These are phyloP conservation scores for Lithospermum erythrorhizon DNA, from an alignment of 257 asterid genomes.

Conservation along the genomic window DNA sequence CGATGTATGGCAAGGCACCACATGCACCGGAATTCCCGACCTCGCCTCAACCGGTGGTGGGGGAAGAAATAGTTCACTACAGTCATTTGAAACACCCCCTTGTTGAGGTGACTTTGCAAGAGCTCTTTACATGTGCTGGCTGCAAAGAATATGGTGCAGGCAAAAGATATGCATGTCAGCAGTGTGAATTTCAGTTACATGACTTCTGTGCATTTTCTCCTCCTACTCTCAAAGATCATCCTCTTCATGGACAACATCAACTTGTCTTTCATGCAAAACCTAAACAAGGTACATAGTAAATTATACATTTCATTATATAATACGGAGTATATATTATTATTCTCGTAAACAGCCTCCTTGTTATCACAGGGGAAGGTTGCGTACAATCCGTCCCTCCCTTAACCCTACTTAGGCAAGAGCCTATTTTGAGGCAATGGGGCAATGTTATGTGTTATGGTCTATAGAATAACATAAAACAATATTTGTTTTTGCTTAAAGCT, in stretches of 20 bases:
- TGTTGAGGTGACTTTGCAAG: slow-evolving; percentile 25
- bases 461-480: too few relatives aligned
- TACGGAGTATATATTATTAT: too few relatives aligned
- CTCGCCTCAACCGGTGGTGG: slow-evolving; percentile 33
- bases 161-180: slow-evolving; percentile 49
- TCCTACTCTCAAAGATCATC: slow-evolving; percentile 44
- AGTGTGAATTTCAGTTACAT: slow-evolving; percentile 76
- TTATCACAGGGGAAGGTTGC: too few relatives aligned
- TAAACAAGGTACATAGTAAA: slow-evolving; percentile 33
- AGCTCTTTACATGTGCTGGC: slow-evolving; percentile 51
- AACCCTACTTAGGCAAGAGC: too few relatives aligned
- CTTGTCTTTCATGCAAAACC: slow-evolving; percentile 61
- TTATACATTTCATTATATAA: background rate
- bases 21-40: slow-evolving; percentile 34
- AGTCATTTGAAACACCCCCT: slow-evolving; percentile 63
- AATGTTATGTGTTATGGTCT: too few relatives aligned
- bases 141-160: slow-evolving; percentile 82
- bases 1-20: background rate
- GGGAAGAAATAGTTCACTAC: slow-evolving; percentile 42
- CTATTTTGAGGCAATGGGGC: too few relatives aligned
- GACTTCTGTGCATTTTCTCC: slow-evolving; percentile 57
- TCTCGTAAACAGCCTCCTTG: too few relatives aligned
- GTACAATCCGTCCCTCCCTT: too few relatives aligned
- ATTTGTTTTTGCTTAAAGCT: slow-evolving; percentile 14
- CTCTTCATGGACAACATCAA: slow-evolving; percentile 77